Evolutionary conservation across 192 early-diverging fungal species (phyloP).

Genomic region (Rhizophagus prolifer): DNA sequence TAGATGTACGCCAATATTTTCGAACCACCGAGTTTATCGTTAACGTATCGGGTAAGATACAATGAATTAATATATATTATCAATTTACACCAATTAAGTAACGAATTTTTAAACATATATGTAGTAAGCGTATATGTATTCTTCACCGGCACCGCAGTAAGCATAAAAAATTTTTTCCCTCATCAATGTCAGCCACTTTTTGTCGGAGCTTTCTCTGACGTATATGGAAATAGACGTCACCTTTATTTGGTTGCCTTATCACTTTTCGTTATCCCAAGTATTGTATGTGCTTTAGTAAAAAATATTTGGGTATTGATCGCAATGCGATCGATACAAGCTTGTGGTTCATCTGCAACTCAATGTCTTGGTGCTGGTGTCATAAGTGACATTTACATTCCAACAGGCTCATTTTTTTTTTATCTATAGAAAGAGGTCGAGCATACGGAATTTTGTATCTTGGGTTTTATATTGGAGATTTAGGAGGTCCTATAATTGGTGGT

Average conservation of each 20-base stretch:
- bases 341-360: constrained; percentile 34
- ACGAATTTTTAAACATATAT: not conserved
- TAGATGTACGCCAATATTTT: not conserved
- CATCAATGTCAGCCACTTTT: constrained; percentile 33
- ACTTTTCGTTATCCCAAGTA: constrained; percentile 39
- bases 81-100: not conserved
- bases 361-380: constrained; percentile 41
- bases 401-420: not conserved
- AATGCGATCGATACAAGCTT: constrained; percentile 42
- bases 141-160: constrained; percentile 2
- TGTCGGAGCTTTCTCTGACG: constrained; percentile 41
- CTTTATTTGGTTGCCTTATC: constrained; percentile 40
- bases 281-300: constrained; percentile 34
- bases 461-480: constrained; percentile 35
- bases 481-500: constrained; percentile 43
- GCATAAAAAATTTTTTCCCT: not conserved
- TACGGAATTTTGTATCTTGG: constrained; percentile 42
- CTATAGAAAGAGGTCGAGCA: constrained; percentile 35
- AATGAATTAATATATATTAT: not conserved
- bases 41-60: not conserved
- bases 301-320: constrained; percentile 42
- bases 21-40: constrained; percentile 1
- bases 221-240: constrained; percentile 33
- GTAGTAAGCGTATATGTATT: constrained; percentile 17
- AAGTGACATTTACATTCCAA: constrained; percentile 33